Conservation (phyloP, 208 protist genomes). For the Phytomonas sp. region DNA sequence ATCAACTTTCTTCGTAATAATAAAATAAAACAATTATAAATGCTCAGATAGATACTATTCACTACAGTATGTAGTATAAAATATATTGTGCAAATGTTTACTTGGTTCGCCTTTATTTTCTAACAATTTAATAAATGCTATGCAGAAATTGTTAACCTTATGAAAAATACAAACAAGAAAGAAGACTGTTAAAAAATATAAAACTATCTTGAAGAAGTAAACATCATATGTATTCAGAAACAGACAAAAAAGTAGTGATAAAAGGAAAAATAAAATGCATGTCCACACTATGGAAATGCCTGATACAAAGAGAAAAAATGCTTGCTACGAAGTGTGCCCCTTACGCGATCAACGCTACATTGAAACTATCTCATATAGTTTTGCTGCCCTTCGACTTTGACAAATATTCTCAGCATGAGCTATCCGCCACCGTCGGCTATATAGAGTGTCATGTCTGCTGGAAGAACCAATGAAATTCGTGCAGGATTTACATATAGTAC, state of each 20-base stretch:
- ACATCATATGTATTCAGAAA: background rate
- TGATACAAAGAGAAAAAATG: background rate
- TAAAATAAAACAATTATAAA: slow-evolving; percentile 15
- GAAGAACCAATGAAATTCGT: slow-evolving; percentile 1
- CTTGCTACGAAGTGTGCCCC: background rate
- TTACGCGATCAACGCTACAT: background rate
- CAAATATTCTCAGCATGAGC: background rate
- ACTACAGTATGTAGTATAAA: slow-evolving; percentile 11
- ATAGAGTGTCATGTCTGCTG: background rate
- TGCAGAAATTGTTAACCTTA: background rate
- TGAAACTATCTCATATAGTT: background rate
- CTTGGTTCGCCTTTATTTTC: background rate
- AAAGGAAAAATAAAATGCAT: slow-evolving; percentile 1
- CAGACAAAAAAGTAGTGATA: background rate
- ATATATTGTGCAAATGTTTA: slow-evolving; percentile 11
- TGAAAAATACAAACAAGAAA: background rate
- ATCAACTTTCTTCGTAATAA: slow-evolving; percentile 6
- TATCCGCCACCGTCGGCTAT: background rate
- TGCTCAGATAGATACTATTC: background rate
- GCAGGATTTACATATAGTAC: background rate
- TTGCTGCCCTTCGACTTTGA: background rate
- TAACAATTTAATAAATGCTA: background rate
- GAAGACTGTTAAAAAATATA: background rate
- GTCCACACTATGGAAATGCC: background rate
- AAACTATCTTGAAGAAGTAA: background rate